Evolutionary conservation across 257 asterid species (phyloP), one percentile per base, ranked within the genome.

Genomic region (Solanum dulcamara): DNA sequence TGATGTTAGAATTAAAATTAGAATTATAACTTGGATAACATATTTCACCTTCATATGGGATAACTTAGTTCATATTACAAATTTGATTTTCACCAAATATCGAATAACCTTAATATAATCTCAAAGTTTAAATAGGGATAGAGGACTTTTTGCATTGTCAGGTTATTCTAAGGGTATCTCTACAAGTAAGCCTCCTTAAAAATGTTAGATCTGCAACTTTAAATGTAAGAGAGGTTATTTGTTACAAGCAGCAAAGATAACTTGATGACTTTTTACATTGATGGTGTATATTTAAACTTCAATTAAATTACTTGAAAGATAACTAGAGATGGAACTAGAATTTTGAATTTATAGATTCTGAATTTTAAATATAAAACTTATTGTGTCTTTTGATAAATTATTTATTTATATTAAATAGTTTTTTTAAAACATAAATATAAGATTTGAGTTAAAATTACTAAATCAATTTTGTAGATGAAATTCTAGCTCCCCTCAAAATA

Each of bases 131-230:
- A 32, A 32, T 32, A 1, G 12, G 5, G 0, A 30, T 28, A 14
- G 6, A 30, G 3, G n/a, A 30, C 2, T 66, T 13, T 30, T 30
- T 66, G 14, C 6, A 0, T 2, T 0, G 0, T 14, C 6, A 2
- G 6, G 5, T 12, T 26, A 12, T 26, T 5, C 3, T 24, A 59
- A 10, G 7, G 17, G 3, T 62, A 62, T 62, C 2, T n/a, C 2
- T 62, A 62, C 7, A 32, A 7, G n/a, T 15, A 9, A 66, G 24
- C 37, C 24, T 66, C 2, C 26, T 53, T 28, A 1, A 26, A 62
- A 62, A 62, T 28, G 10, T 28, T 37, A 6, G 22, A 28, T 28
- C 0, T 28, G 5, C 6, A 6, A 62, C 12, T 5, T 13, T 60
- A 26, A 62, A 62, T 26, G 4, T 13, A 13, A 28, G 22, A 26